Conservation (phyloP, 148 eudicot species). For the Vaccinium macrocarpon region DNA sequence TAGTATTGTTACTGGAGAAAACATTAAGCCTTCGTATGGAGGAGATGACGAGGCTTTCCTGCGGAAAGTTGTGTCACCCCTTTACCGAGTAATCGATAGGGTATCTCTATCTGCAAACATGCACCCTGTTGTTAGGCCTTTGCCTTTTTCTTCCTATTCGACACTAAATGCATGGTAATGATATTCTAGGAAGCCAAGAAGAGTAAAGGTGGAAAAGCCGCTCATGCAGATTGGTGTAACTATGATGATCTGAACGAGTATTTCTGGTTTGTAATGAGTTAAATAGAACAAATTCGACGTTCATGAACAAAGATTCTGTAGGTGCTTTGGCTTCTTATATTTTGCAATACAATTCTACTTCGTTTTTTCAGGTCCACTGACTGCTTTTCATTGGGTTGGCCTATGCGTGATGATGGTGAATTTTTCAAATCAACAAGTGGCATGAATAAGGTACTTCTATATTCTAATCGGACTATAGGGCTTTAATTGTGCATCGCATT, state of each 20-base stretch:
- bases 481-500: background rate
- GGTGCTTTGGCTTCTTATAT: background rate
- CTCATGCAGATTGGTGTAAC: slow-evolving; percentile 64
- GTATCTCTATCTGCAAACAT: slow-evolving; percentile 28
- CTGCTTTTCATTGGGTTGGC: slow-evolving; percentile 72
- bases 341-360: background rate
- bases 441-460: background rate
- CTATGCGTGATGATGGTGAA: slow-evolving; percentile 80
- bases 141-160: background rate
- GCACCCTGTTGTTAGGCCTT: slow-evolving; percentile 7
- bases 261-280: slow-evolving; percentile 45
- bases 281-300: background rate
- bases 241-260: slow-evolving; percentile 79
- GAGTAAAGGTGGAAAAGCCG: slow-evolving; percentile 35
- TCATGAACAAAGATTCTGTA: background rate
- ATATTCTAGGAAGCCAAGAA: slow-evolving; percentile 48
- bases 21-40: slow-evolving; percentile 90
- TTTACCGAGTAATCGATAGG: slow-evolving; percentile 69
- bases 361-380: slow-evolving; percentile 49
- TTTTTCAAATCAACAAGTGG: slow-evolving; percentile 29
- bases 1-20: slow-evolving; percentile 91
- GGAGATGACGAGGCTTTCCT: slow-evolving; percentile 93
- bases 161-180: background rate
- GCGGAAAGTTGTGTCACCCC: slow-evolving; percentile 79
- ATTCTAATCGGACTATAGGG: background rate